phyloP scores from a whole-genome alignment of 225 moss, liverwort and hornwort species.

The Pseudoscleropodium purum region DNA sequence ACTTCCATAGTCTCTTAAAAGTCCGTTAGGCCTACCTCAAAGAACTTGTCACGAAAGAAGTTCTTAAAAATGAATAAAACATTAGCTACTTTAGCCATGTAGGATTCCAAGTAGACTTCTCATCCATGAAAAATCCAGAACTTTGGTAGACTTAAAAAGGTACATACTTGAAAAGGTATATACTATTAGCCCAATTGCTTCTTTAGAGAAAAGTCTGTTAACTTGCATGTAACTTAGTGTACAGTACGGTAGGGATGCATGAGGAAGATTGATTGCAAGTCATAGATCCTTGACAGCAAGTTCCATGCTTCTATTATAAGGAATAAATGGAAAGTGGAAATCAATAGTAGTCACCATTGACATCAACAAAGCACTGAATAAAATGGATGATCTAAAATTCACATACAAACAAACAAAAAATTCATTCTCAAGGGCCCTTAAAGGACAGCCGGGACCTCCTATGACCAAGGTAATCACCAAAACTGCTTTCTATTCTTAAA shows the following conservation, averaged over 20 bases:
- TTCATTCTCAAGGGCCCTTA: neutral
- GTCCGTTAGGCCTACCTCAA: too few species aligned
- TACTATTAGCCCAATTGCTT: neutral
- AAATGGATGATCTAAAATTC: neutral
- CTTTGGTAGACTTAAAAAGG: neutral
- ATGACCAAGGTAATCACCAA: too few species aligned
- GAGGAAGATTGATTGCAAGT: neutral
- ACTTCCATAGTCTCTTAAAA: too few species aligned
- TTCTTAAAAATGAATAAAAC: too few species aligned
- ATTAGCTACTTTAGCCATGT: too few species aligned
- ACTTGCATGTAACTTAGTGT: neutral
- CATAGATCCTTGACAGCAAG: neutral
- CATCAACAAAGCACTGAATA: too few species aligned
- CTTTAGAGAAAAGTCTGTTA: neutral
- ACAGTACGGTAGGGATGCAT: neutral
- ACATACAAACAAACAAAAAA: neutral
- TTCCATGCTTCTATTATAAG: too few species aligned
- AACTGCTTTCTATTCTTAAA: too few species aligned
- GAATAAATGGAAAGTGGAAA: neutral
- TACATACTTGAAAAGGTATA: neutral
- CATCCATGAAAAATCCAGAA: neutral
- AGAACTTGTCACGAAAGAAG: too few species aligned
- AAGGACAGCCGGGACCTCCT: too few species aligned
- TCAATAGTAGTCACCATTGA: neutral
- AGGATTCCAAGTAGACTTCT: too few species aligned